Conservation (phyloP, 2,329 filamentous ascomycete genomes). For the Xylariaceae sp. region DNA sequence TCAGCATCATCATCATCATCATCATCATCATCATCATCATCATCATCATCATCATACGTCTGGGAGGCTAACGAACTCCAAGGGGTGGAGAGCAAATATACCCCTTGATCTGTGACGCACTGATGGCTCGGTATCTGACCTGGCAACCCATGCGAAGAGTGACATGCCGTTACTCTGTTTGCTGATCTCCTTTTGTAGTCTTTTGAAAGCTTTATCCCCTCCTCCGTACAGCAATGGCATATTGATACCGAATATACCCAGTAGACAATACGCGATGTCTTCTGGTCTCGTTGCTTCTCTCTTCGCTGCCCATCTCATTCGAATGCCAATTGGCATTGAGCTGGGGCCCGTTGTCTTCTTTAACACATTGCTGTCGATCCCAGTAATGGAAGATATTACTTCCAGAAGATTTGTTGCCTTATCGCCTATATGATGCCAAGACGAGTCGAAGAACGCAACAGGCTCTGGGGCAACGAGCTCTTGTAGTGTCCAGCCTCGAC, state of each 20-base stretch:
- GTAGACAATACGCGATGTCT: conserved; percentile 30
- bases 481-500: conserved; percentile 23
- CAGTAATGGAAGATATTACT: conserved; percentile 11
- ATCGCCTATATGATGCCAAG: conserved; percentile 10
- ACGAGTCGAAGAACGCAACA: conserved; percentile 16
- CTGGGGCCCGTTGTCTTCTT: neutral
- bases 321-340: conserved; percentile 17
- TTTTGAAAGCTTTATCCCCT: conserved; percentile 25
- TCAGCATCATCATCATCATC: no score
- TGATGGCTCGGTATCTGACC: neutral
- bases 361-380: conserved; percentile 8
- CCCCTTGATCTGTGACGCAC: neutral
- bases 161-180: conserved; percentile 4
- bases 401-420: conserved; percentile 3
- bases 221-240: conserved; percentile 34
- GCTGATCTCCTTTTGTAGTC: conserved; percentile 29
- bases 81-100: neutral
- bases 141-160: conserved; percentile 3
- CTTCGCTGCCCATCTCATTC: conserved; percentile 31
- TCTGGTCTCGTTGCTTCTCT: conserved; percentile 25
- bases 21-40: no score
- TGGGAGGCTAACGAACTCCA: neutral
- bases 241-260: conserved; percentile 33
- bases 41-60: no score
- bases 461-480: conserved; percentile 20